Base-by-base conservation (phyloP, 495 filamentous ascomycete species). In the Xylaria bambusicola region DNA sequence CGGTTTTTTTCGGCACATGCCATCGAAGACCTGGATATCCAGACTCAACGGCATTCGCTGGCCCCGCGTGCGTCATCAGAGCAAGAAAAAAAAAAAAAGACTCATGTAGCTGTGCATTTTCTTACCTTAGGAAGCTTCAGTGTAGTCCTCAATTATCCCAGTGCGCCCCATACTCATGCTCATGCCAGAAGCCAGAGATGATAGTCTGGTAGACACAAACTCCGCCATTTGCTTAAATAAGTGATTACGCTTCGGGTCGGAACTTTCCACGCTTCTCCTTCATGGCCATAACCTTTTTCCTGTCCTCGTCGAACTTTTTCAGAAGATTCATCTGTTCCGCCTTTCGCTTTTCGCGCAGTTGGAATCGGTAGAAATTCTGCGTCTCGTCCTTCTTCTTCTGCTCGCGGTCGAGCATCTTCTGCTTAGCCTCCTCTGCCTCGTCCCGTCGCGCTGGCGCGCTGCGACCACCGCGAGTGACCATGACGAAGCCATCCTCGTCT, bases 401-500 rank as follows among this genome's bases (percentile, higher is more conserved):
- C 45, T 80, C 74, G 75, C 82, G 85, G 77, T 92, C 86, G 69
- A 89, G 80, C 82, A 91, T 86, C 78, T 85, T 85, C 73, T 85
- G 83, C 61, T 84, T 83, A 64, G 87, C 80, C 67, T 83, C 85
- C 73, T 87, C 83, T 10, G 88, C 87, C 66, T 92, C 90, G 64
- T 89, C 88, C 60, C 86, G 82, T 45, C 84, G 77, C 17, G 90
- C 90, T 8, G 89, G 86, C 12, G 89, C 91, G 9, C 80, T 78
- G 56, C 88, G 85, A 45, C 87, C 84, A 3, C 92, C 93, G 56
- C 88, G 81, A 3, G 87, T 89, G 27, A 98, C 95, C 29, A 91
- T 97, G 20, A 97, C 80, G 68, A 98, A 98, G 9, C 94, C 94
- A 73, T 98, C 95, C 68, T 91, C 92, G 70, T 98, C 94, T 9